A percentile compares a stretch with the other conserved stretches of the same genome.
phyloP scores from a whole-genome alignment of 352 stramenopile species.

The Pythium myriotylum region DNA sequence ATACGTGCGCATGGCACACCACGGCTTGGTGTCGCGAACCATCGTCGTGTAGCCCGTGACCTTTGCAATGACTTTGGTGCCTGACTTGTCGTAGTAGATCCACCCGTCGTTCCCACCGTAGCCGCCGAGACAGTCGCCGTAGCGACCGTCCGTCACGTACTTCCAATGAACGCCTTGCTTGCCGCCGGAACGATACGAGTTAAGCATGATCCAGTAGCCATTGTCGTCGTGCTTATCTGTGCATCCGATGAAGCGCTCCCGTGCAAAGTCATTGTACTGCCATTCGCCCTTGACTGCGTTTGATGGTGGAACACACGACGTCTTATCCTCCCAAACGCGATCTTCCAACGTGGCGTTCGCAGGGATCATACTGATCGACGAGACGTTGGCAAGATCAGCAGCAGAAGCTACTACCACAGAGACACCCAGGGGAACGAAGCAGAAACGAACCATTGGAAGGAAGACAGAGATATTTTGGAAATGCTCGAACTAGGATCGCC shows the following conservation, averaged over 20 bases:
- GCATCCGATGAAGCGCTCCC: neutral
- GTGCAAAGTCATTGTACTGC: neutral
- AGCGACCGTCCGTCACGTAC: neutral
- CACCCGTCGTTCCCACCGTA: neutral
- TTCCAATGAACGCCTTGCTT: neutral
- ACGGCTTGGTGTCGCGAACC: neutral
- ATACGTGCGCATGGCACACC: neutral
- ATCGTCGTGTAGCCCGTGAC: neutral
- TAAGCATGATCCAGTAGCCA: constrained; percentile 1
- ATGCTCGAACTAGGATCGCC: too few species aligned
- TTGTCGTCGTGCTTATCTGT: neutral
- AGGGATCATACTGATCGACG: too few species aligned
- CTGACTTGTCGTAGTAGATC: neutral
- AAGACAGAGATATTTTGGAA: too few species aligned
- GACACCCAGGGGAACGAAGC: too few species aligned
- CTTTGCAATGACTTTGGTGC: neutral
- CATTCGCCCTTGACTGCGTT: neutral
- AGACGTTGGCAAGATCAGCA: too few species aligned
- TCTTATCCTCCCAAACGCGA: neutral
- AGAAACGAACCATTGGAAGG: too few species aligned
- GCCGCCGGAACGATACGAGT: constrained; percentile 2
- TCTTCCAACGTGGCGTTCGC: too few species aligned
- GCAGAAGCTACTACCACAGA: too few species aligned
- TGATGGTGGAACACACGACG: too few species aligned
- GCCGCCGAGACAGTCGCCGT: neutral